Conservation (phyloP, 1,284 basidiomycete species). For the Sutorius eximius region DNA sequence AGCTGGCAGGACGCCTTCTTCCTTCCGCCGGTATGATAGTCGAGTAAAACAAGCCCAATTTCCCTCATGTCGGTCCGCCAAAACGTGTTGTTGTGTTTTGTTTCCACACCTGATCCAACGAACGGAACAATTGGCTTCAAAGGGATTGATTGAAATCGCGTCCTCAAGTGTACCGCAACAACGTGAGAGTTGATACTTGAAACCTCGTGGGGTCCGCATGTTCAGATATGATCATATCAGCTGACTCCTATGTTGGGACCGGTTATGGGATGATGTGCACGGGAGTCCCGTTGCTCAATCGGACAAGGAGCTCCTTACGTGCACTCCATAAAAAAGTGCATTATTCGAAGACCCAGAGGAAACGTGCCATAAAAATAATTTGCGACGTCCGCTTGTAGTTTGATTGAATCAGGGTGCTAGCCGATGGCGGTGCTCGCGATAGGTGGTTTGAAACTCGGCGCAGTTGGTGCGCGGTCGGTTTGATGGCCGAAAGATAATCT, state of each 20-base stretch:
- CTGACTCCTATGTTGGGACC: slow-evolving; percentile 12
- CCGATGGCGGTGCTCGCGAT: slow-evolving; percentile 17
- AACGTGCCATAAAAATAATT: not conserved
- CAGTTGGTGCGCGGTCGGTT: slow-evolving; percentile 8
- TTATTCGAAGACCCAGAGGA: not conserved
- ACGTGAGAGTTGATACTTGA: slow-evolving; percentile 21
- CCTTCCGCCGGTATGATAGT: not conserved
- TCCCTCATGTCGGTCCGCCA: not conserved
- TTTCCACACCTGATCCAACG: not conserved
- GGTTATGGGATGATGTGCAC: slow-evolving; percentile 3
- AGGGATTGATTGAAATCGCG: slow-evolving; percentile 18
- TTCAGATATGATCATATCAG: slow-evolving; percentile 26
- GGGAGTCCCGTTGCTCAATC: slow-evolving; percentile 1
- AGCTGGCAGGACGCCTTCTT: not conserved
- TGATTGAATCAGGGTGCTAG: slow-evolving; percentile 12
- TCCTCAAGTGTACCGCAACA: slow-evolving; percentile 1
- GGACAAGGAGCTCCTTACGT: slow-evolving; percentile 8
- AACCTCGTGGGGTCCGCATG: slow-evolving; percentile 33
- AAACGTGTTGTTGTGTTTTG: not conserved
- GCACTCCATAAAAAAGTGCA: not conserved
- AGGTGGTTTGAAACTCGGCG: slow-evolving; percentile 6
- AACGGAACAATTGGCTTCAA: slow-evolving; percentile 4
- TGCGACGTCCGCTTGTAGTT: slow-evolving; percentile 4
- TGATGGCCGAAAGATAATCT: slow-evolving; percentile 18
- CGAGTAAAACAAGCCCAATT: not conserved